A percentile compares a stretch with the other conserved stretches of the same genome.
phyloP scores from a whole-genome alignment of 179 eudicot species.

The Pouteria campechiana region DNA sequence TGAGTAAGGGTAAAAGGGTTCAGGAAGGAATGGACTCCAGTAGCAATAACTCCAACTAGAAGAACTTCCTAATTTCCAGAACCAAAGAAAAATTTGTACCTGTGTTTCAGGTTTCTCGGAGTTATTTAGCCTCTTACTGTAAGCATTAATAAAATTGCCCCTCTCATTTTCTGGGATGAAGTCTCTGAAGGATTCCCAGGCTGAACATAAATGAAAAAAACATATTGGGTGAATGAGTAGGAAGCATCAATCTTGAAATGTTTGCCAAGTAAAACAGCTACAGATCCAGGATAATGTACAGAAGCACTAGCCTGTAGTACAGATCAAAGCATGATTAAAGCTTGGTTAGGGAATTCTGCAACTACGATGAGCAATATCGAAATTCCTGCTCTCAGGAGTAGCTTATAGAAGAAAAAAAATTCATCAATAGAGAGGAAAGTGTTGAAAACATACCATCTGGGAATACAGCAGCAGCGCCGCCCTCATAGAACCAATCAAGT shows the following conservation, averaged over 20 bases:
- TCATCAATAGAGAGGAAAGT: neutral
- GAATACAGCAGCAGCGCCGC: constrained; percentile 89
- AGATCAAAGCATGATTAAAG: too few species aligned
- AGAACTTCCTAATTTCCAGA: too few species aligned
- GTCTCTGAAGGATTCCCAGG: constrained; percentile 97
- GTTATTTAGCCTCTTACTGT: constrained; percentile 81
- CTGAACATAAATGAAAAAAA: constrained; percentile 37
- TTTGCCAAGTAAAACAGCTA: too few species aligned
- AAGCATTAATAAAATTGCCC: constrained; percentile 67
- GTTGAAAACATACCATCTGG: constrained; percentile 65
- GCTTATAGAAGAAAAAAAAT: neutral
- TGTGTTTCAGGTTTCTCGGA: constrained; percentile 80
- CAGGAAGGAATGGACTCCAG: neutral
- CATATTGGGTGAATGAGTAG: too few species aligned
- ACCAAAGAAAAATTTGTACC: constrained; percentile 27
- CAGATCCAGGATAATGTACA: too few species aligned
- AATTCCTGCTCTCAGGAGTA: too few species aligned
- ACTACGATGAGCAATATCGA: too few species aligned
- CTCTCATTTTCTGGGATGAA: constrained; percentile 88
- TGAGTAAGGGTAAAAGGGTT: too few species aligned
- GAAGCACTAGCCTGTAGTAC: too few species aligned
- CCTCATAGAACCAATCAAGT: constrained; percentile 99
- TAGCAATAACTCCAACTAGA: too few species aligned
- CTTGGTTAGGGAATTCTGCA: too few species aligned
- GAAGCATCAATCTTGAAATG: too few species aligned